Conservation (phyloP, 129 eudicot genomes). For the Daucus carota region DNA sequence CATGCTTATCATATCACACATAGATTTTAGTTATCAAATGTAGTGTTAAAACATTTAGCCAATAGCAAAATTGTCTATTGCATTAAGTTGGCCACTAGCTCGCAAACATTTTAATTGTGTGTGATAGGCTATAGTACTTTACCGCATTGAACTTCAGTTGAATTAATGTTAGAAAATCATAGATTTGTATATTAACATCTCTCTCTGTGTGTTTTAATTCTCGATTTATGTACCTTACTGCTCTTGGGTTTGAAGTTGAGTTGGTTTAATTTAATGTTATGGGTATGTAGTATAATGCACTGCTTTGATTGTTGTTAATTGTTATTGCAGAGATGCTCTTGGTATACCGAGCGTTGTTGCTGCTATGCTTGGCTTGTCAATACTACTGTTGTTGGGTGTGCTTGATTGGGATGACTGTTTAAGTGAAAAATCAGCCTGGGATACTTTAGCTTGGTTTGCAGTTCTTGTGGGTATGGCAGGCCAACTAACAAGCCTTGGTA, state of each 20-base stretch:
- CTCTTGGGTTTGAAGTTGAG: neutral
- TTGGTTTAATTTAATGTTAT: neutral
- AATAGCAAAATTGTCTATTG: neutral
- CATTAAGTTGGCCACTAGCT: neutral
- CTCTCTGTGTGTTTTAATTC: neutral
- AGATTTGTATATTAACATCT: neutral
- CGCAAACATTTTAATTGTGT: neutral
- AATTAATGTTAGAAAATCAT: neutral
- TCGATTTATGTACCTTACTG: neutral
- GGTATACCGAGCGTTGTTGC: constrained; percentile 96
- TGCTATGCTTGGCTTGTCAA: constrained; percentile 90
- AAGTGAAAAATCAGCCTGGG: constrained; percentile 96
- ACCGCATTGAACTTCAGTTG: neutral
- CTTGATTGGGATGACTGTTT: constrained; percentile 90
- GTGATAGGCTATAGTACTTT: neutral
- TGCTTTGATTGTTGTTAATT: constrained; percentile 17
- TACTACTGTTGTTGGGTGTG: constrained; percentile 72
- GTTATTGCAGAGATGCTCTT: constrained; percentile 50
- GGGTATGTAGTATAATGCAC: neutral
- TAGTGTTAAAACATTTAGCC: neutral
- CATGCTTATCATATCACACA: neutral
- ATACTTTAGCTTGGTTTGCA: constrained; percentile 91
- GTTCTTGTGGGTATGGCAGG: constrained; percentile 96
- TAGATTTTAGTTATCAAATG: neutral
- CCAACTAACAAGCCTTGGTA: constrained; percentile 79